Evolutionary conservation across 257 asterid species (phyloP), one percentile per base, ranked within the genome.

Genomic region (Forsythia suspensa): DNA sequence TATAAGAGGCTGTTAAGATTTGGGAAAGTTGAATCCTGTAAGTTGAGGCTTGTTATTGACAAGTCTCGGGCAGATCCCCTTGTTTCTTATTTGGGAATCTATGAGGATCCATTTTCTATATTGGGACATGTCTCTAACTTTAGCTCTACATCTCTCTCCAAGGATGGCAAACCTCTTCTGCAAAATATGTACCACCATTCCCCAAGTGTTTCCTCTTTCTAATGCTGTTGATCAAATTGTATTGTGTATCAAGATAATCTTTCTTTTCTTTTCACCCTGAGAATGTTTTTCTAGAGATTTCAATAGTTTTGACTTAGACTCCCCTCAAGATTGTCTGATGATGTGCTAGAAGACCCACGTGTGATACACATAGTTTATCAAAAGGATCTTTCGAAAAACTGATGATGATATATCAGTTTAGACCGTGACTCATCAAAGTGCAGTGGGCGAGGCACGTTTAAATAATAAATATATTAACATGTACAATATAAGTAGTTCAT

Each of bases 1-100:
- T 96, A 96, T 77, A 86, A 87, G 76, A 91, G 97, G 87, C 85
- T 96, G 82, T 55, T 94, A 80, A 77, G 67, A 21, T 92, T 94
- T 82, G 87, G 80, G 0, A 85, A 76, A 70, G 90, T 96, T 21
- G 77, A 74, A 81, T 65, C 94, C 29, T 74, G 44, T 57, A 79
- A 71, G 18, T 72, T 92, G 83, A 89, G 93, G 90, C 81, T 94
- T 13, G 84, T 89, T n/a, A 79, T 96, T 7, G 92, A 84, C 39
- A 73, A 79, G 76, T 85, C 96, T 38, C 84, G 96, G 29, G 88
- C 85, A 4, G 88, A 83, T 4, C 97, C 99, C 38, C 77, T 96
- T 82, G 75, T 96, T 43, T 85, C 99, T 10, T 82, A 87, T 80
- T 51, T 92, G 52, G 97, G 98, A 61, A 37, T 96, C 29, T 87